Conservation (phyloP, 2,329 filamentous ascomycete genomes). For the Bimuria novae-zelandiae region DNA sequence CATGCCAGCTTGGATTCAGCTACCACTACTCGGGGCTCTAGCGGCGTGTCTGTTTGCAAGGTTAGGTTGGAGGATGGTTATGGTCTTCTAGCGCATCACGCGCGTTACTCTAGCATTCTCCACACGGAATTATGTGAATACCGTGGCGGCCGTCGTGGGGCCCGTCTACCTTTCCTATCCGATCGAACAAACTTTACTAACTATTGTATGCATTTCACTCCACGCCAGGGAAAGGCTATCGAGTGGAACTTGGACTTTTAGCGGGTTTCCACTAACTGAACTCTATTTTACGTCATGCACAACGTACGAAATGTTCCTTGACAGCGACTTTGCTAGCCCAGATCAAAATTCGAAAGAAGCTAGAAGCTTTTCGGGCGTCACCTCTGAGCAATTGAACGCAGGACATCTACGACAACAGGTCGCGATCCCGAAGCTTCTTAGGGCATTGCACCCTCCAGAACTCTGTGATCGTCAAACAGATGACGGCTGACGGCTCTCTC, state of each 20-base stretch:
- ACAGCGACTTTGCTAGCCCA: constrained; percentile 7
- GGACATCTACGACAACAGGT: not conserved
- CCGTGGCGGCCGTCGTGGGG: not conserved
- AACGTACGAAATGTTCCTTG: constrained; percentile 1
- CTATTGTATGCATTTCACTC: constrained; percentile 2
- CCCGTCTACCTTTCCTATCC: constrained; percentile 1
- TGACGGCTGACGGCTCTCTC: not conserved
- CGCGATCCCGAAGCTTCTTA: not conserved
- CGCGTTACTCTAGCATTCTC: constrained; percentile 6
- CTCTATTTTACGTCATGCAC: constrained; percentile 1
- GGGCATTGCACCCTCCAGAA: not conserved
- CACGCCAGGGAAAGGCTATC: constrained; percentile 1
- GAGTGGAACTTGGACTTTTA: not conserved
- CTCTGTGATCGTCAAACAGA: not conserved
- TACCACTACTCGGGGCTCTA: not conserved
- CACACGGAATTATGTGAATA: constrained; percentile 1
- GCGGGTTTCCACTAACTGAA: constrained; percentile 7
- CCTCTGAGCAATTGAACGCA: not conserved
- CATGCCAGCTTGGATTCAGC: not conserved
- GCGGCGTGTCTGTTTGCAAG: not conserved
- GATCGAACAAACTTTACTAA: not conserved
- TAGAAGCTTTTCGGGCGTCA: constrained; percentile 13
- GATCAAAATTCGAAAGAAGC: constrained; percentile 6
- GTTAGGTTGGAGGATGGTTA: not conserved
- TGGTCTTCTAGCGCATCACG: constrained; percentile 8